Percentiles rank a stretch among this genome's conserved stretches.
Evolutionary conservation across 495 filamentous ascomycete species (phyloP).

Genomic region (Choiromyces venosus): DNA sequence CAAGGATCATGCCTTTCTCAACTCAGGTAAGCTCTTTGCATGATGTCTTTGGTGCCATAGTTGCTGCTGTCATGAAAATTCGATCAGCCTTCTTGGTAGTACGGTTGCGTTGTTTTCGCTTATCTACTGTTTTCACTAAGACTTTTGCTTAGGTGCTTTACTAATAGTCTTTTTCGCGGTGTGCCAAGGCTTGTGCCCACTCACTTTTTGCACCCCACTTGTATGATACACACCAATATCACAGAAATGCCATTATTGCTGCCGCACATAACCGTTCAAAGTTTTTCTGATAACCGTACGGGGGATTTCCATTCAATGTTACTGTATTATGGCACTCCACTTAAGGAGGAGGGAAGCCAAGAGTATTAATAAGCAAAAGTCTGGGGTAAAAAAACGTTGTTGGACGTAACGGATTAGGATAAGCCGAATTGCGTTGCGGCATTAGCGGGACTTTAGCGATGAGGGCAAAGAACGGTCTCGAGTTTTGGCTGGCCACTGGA

Average conservation of each 20-base stretch:
- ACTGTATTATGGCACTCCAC: neutral
- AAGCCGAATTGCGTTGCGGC: neutral
- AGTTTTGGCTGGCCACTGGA: neutral
- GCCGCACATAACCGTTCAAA: neutral
- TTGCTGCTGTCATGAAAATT: no score
- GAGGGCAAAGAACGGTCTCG: neutral
- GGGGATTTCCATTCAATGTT: neutral
- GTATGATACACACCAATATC: neutral
- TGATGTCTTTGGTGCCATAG: no score
- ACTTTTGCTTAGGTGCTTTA: no score
- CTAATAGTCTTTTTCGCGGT: no score
- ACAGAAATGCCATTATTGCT: neutral
- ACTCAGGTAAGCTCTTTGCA: no score
- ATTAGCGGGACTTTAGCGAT: neutral
- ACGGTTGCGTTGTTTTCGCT: no score
- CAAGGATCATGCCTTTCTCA: no score
- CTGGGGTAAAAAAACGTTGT: neutral
- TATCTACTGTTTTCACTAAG: no score
- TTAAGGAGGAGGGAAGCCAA: neutral
- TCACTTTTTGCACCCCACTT: no score
- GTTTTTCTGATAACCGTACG: neutral
- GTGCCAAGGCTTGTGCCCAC: no score
- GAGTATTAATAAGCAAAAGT: constrained; percentile 1
- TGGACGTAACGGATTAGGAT: neutral
- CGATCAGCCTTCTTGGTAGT: no score